Conservation (phyloP, 2,329 filamentous ascomycete species). For the Beauveria medogensis region DNA sequence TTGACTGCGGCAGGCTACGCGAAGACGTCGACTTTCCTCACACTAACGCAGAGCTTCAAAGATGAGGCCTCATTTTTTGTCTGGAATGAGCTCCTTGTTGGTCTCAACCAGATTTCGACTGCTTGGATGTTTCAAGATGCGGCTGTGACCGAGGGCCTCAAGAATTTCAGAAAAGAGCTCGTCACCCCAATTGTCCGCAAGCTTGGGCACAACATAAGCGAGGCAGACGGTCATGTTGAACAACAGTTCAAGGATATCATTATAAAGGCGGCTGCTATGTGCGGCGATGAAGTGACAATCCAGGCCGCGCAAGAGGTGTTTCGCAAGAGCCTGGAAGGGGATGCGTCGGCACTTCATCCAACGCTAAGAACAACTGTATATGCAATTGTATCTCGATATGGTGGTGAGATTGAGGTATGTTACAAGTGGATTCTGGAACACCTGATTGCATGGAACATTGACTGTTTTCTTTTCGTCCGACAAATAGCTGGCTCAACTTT, state of each 20-base stretch:
- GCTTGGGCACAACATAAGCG: slow-evolving; percentile 79
- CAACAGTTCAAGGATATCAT: slow-evolving; percentile 92
- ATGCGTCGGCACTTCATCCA: slow-evolving; percentile 76
- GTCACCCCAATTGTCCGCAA: slow-evolving; percentile 73
- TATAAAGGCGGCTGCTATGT: slow-evolving; percentile 74
- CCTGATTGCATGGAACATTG: no score
- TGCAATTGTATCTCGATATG: slow-evolving; percentile 73
- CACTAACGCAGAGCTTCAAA: slow-evolving; percentile 75
- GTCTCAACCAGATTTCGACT: slow-evolving; percentile 65
- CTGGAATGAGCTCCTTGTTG: slow-evolving; percentile 82
- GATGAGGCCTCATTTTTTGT: slow-evolving; percentile 84
- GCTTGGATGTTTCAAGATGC: slow-evolving; percentile 78
- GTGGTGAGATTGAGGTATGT: slow-evolving; percentile 65
- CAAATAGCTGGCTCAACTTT: slow-evolving; percentile 64
- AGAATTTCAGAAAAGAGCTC: slow-evolving; percentile 73
- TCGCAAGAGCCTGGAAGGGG: slow-evolving; percentile 69
- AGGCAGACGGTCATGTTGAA: slow-evolving; percentile 77
- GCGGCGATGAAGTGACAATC: slow-evolving; percentile 71
- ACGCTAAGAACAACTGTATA: slow-evolving; percentile 87
- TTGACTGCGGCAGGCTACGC: slow-evolving; percentile 86
- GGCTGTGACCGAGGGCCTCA: slow-evolving; percentile 63
- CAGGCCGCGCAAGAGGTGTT: slow-evolving; percentile 85
- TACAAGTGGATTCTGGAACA: slow-evolving; percentile 20
- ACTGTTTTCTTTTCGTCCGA: neutral
- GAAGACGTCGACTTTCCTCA: slow-evolving; percentile 86